phyloP scores from a whole-genome alignment of 805 yeast genomes.

The Ogataea salicorniae region DNA sequence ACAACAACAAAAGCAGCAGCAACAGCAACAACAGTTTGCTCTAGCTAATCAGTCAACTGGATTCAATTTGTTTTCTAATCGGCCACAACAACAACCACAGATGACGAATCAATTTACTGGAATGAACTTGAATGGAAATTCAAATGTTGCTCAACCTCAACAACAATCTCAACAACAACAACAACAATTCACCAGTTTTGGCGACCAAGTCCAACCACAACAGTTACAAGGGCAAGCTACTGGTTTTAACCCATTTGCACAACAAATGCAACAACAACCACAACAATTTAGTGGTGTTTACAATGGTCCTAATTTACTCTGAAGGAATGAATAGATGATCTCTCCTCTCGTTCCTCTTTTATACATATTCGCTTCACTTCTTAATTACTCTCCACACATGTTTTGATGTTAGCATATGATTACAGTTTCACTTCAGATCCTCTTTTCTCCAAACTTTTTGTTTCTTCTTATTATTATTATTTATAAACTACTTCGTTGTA shows the following conservation, averaged over 20 bases:
- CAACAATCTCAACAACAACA: slow-evolving; percentile 5
- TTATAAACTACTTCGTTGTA: too few species aligned
- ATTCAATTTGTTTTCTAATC: background rate
- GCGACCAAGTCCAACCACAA: background rate
- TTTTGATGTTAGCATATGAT: too few species aligned
- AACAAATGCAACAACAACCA: slow-evolving; percentile 7
- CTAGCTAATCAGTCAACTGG: slow-evolving; percentile 4
- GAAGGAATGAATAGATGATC: background rate
- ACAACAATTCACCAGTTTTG: background rate
- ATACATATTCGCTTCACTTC: background rate
- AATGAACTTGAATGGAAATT: background rate
- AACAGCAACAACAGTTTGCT: background rate
- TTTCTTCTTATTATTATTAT: too few species aligned
- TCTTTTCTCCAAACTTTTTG: too few species aligned
- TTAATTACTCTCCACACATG: too few species aligned
- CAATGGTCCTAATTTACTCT: slow-evolving; percentile 28
- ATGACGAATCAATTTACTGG: background rate
- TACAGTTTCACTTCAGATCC: too few species aligned
- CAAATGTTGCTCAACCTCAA: background rate
- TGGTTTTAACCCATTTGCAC: slow-evolving; percentile 17
- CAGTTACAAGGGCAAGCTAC: slow-evolving; percentile 1
- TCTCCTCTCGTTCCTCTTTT: background rate
- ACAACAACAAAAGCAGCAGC: slow-evolving; percentile 7
- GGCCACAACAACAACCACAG: background rate
- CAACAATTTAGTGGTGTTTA: slow-evolving; percentile 15